Conservation (phyloP, 106 monocot species). For the Ottelia alismoides region DNA sequence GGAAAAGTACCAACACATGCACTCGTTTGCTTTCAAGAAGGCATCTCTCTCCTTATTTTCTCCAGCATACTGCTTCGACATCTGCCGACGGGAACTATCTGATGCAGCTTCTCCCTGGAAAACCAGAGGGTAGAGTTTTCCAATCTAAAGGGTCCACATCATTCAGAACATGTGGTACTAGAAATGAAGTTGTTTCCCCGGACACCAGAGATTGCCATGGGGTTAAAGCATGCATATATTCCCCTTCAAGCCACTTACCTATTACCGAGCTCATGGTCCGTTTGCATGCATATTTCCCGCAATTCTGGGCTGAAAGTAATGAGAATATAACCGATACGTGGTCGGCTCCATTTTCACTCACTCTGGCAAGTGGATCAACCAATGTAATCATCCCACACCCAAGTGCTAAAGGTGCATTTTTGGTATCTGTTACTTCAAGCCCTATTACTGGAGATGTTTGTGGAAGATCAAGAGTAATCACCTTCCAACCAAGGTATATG, state of each 20-base stretch:
- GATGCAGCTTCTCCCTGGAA: too few species aligned
- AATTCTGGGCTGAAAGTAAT: conserved; percentile 13
- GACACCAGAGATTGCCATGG: too few species aligned
- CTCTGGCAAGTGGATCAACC: conserved; percentile 72
- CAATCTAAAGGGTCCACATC: too few species aligned
- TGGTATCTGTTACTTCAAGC: conserved; percentile 59
- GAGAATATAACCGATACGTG: conserved; percentile 29
- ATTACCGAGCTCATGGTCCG: conserved; percentile 52
- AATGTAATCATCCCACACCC: conserved; percentile 57
- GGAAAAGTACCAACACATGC: too few species aligned
- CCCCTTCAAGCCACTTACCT: conserved; percentile 33
- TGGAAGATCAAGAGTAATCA: conserved; percentile 54
- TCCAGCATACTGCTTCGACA: too few species aligned
- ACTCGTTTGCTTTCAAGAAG: too few species aligned
- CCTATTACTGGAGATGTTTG: conserved; percentile 47
- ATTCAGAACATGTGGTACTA: too few species aligned
- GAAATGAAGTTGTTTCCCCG: too few species aligned
- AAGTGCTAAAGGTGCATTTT: conserved; percentile 44
- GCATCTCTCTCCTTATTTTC: conserved; percentile 5
- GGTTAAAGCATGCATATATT: conserved; percentile 64
- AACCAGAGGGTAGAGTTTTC: too few species aligned
- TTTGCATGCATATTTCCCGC: conserved; percentile 33
- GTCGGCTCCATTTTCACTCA: conserved; percentile 79
- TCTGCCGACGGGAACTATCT: too few species aligned
- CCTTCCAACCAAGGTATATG: conserved; percentile 94